phyloP scores from a whole-genome alignment of 2,329 filamentous ascomycete genomes.

The Neofusicoccum kwambonambiense region DNA sequence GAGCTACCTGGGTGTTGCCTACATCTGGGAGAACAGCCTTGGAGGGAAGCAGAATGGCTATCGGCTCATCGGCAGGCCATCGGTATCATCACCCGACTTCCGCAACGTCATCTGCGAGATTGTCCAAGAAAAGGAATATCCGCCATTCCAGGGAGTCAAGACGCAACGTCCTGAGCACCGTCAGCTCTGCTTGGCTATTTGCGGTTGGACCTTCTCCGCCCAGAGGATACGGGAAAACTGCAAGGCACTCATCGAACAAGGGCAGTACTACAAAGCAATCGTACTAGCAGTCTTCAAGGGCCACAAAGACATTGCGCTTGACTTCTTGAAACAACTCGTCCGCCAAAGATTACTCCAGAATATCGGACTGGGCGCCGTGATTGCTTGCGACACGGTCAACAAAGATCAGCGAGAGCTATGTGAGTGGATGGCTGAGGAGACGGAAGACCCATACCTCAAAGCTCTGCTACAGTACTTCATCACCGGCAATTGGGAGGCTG shows the following conservation, averaged over 20 bases:
- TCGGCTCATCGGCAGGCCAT: constrained; percentile 25
- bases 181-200: constrained; percentile 73
- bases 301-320: constrained; percentile 65
- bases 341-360: constrained; percentile 64
- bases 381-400: constrained; percentile 51
- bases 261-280: constrained; percentile 70
- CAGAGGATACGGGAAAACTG: constrained; percentile 50
- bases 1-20: constrained; percentile 71
- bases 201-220: constrained; percentile 65
- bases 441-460: constrained; percentile 75
- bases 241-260: constrained; percentile 51
- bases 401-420: constrained; percentile 62
- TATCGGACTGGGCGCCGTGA: constrained; percentile 48
- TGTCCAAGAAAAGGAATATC: constrained; percentile 61
- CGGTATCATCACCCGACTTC: constrained; percentile 57
- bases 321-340: constrained; percentile 67
- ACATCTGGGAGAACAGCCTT: constrained; percentile 69
- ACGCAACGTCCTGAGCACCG: constrained; percentile 69
- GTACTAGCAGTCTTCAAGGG: constrained; percentile 74
- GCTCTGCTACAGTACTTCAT: constrained; percentile 77
- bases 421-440: constrained; percentile 60
- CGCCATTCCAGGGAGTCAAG: constrained; percentile 60
- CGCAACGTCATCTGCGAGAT: constrained; percentile 58
- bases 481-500: constrained; percentile 71
- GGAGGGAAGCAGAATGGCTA: constrained; percentile 47